Evolutionary conservation across 2,329 filamentous ascomycete species (phyloP), one percentile per base, ranked within the genome.

Genomic region (Cladosporium sp.): DNA sequence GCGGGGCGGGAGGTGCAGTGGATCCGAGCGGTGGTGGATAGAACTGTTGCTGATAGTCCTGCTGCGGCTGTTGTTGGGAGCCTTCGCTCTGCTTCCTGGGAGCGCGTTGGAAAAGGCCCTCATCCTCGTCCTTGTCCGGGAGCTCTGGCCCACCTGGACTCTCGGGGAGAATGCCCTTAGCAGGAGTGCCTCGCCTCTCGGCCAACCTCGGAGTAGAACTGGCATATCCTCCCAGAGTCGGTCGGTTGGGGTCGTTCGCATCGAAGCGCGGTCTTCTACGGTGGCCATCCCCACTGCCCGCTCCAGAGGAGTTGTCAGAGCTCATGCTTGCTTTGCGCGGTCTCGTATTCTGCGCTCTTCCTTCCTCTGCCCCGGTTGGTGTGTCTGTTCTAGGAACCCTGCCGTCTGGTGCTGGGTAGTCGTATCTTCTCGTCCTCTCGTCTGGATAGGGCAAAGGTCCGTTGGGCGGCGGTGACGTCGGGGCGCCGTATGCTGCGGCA

Each of bases 161-260:
- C 57, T 91, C 89, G 53, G 89, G 86, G 46, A 95, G 76, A 44
- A 89, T 86, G 49, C 59, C 66, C 66, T 89, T 91, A 19, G 89
- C 88, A 7, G 79, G 84, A n/a, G 86, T 85, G 19, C 87, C 88
- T 63, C 91, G 81, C 59, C 91, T 79, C 73, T 95, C 89, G 14
- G 89, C 89, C 54, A 95, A 75, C 45, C 82, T 80, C 16, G 62
- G 59, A 22, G 61, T 64, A 5, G 34, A 5, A 22, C 28, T 42
- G 16, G 68, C 73, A 60, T 77, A 77, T 19, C 74, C 74, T 33
- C 70, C 68, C 14, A 72, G 59, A 4, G 73, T 75, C 7, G 75
- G 75, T 49, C 74, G 62, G 56, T 77, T 73, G 4, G 75, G 75
- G 61, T 77, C 75, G 59, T 69, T 68, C 3, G 74, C 73, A 41